phyloP scores from a whole-genome alignment of 768 basidiomycete genomes.

The Tricholoma saponaceum region DNA sequence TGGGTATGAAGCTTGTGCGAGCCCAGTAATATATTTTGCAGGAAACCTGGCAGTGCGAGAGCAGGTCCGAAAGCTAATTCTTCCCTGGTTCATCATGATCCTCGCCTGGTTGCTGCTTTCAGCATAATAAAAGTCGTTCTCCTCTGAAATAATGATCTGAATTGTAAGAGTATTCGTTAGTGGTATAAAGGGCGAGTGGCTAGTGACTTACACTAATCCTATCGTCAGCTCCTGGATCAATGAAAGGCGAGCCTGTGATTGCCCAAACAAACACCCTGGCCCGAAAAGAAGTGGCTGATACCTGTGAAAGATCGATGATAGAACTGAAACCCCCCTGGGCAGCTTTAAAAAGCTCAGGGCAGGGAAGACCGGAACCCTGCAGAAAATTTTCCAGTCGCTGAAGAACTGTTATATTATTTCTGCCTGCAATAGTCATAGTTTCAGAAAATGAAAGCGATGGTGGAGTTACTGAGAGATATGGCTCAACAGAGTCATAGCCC shows the following conservation, averaged over 20 bases:
- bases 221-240: background rate
- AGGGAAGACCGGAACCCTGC: background rate
- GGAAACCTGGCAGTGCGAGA: background rate
- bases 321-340: background rate
- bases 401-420: background rate
- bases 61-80: background rate
- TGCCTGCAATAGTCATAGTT: background rate
- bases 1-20: background rate
- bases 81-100: background rate
- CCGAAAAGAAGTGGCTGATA: background rate
- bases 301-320: background rate
- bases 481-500: background rate
- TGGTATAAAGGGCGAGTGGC: background rate
- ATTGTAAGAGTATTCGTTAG: background rate
- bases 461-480: background rate
- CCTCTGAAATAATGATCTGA: background rate
- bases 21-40: background rate
- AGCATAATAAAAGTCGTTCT: background rate
- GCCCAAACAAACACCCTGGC: constrained; percentile 3
- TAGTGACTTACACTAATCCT: background rate
- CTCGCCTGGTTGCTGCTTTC: background rate
- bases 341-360: background rate
- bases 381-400: background rate
- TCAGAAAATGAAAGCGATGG: background rate
- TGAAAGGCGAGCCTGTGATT: background rate